Percentiles rank a stretch among this genome's conserved stretches.
Conservation (phyloP, 1,139 yeast species). For the Suhomyces anneliseae region DNA sequence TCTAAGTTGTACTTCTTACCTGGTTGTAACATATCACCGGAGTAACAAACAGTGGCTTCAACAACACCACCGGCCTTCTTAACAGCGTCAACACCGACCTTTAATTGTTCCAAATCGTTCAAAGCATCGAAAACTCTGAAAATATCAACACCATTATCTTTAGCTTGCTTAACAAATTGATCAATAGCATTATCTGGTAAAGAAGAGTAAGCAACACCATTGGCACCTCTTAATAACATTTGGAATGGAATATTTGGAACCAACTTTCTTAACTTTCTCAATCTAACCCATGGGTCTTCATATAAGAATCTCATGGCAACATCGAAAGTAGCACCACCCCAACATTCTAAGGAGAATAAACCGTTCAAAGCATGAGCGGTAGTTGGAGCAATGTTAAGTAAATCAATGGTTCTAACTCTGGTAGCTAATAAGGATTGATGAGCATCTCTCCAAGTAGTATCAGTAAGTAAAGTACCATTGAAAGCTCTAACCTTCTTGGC, state of each 20-base stretch:
- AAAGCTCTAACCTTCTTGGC: constrained; percentile 82
- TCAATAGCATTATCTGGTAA: constrained; percentile 98
- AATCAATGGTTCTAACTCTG: constrained; percentile 91
- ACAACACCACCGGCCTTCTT: constrained; percentile 98
- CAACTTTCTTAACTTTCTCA: constrained; percentile 78
- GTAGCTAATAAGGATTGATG: constrained; percentile 98
- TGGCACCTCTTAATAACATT: constrained; percentile 98
- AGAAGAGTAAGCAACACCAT: constrained; percentile 97
- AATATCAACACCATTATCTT: constrained; percentile 93
- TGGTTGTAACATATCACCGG: constrained; percentile 96
- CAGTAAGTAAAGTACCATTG: constrained; percentile 90
- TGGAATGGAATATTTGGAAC: constrained; percentile 99
- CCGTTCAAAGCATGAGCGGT: constrained; percentile 90
- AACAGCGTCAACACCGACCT: constrained; percentile 97
- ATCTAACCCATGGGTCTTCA: constrained; percentile 98
- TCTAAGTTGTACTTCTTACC: constrained; percentile 94
- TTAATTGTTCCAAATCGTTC: constrained; percentile 92
- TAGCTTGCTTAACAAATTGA: constrained; percentile 92
- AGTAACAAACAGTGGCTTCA: constrained; percentile 96
- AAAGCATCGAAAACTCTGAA: constrained; percentile 97
- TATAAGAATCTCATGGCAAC: constrained; percentile 97
- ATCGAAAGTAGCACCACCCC: constrained; percentile 99
- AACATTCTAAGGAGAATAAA: constrained; percentile 94
- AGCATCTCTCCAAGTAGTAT: constrained; percentile 99
- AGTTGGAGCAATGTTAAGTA: constrained; percentile 87